Conservation (phyloP, 2,329 filamentous ascomycete genomes). For the Capronia epimyces region DNA sequence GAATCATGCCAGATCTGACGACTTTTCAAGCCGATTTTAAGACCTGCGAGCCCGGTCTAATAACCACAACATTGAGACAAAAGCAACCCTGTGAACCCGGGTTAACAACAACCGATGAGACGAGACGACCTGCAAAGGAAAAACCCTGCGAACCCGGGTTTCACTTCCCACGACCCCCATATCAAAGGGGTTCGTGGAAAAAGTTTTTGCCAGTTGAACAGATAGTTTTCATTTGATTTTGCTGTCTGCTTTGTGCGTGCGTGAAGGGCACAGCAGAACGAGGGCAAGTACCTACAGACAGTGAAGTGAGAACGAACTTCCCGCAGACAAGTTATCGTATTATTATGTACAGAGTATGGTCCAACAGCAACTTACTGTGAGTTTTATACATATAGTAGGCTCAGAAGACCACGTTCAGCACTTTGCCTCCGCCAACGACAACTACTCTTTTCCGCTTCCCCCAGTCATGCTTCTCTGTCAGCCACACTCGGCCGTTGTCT, state of each 20-base stretch:
- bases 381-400: neutral
- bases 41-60: neutral
- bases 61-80: neutral
- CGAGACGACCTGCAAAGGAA: neutral
- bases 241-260: neutral
- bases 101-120: neutral
- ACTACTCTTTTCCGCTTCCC: slow-evolving; percentile 58
- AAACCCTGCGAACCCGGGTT: slow-evolving; percentile 1
- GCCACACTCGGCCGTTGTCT: slow-evolving; percentile 54
- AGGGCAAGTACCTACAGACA: too few relatives aligned
- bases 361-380: neutral
- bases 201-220: neutral
- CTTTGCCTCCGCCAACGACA: slow-evolving; percentile 60
- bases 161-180: slow-evolving; percentile 1
- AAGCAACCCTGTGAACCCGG: neutral
- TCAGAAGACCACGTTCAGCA: slow-evolving; percentile 67
- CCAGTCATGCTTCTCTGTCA: slow-evolving; percentile 48
- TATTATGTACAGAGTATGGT: neutral
- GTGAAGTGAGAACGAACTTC: neutral
- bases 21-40: neutral
- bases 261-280: neutral
- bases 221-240: neutral
- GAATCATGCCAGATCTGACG: neutral
- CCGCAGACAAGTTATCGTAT: too few relatives aligned
- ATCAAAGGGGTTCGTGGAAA: slow-evolving; percentile 1